Evolutionary conservation across 2,329 filamentous ascomycete species (phyloP).

Genomic region (Colletotrichum cuscutae): DNA sequence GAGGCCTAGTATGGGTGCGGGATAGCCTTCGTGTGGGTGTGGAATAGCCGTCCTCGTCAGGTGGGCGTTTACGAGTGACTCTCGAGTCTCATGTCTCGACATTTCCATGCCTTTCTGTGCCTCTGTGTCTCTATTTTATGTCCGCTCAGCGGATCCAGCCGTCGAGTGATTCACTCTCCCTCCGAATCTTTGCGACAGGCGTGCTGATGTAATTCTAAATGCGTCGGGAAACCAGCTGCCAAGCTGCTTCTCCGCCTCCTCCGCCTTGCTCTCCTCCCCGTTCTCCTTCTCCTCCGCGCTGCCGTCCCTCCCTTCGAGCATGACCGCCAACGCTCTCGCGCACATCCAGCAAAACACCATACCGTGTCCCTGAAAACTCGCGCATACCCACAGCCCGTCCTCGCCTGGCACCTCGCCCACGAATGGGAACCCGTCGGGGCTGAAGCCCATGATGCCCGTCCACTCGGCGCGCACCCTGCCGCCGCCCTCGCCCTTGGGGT

Average conservation of each 20-base stretch:
- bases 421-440: slow-evolving; percentile 62
- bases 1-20: too few relatives aligned
- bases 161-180: slow-evolving; percentile 10
- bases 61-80: neutral
- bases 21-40: too few relatives aligned
- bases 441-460: slow-evolving; percentile 69
- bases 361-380: slow-evolving; percentile 73
- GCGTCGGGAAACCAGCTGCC: slow-evolving; percentile 63
- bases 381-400: slow-evolving; percentile 63
- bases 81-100: neutral
- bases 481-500: slow-evolving; percentile 43
- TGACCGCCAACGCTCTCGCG: slow-evolving; percentile 65
- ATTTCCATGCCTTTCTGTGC: neutral
- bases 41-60: too few relatives aligned
- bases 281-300: slow-evolving; percentile 40
- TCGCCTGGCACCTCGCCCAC: slow-evolving; percentile 59
- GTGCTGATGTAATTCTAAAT: slow-evolving; percentile 58
- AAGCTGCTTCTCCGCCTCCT: slow-evolving; percentile 37
- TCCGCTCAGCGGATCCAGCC: neutral
- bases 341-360: slow-evolving; percentile 73
- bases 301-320: slow-evolving; percentile 55
- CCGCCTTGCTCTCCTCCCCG: neutral
- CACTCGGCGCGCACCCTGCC: slow-evolving; percentile 55
- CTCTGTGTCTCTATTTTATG: neutral
- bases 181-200: slow-evolving; percentile 45